Percentiles rank a stretch among this genome's conserved stretches.
Conservation (phyloP, 805 yeast genomes). For the Spathaspora boniae region DNA sequence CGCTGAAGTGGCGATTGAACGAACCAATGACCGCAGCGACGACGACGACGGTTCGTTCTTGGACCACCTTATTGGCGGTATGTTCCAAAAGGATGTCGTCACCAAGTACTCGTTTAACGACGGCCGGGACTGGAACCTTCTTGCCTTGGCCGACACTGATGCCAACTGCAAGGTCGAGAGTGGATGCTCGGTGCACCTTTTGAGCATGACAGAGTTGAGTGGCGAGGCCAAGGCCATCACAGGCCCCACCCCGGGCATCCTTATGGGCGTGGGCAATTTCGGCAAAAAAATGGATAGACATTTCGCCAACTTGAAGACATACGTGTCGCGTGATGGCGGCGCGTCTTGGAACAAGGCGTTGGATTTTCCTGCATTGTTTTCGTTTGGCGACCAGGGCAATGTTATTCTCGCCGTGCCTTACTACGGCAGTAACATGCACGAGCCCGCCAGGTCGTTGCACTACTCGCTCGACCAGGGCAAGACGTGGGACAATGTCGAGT, state of each 20-base stretch:
- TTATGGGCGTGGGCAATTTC: constrained; percentile 29
- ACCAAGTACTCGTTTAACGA: constrained; percentile 48
- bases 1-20: constrained; percentile 33
- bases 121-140: constrained; percentile 51
- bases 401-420: constrained; percentile 59
- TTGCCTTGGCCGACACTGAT: constrained; percentile 44
- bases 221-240: constrained; percentile 43
- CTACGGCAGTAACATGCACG: constrained; percentile 14
- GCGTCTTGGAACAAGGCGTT: constrained; percentile 59
- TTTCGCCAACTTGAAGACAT: constrained; percentile 40
- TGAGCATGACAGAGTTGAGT: constrained; percentile 27
- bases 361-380: constrained; percentile 49
- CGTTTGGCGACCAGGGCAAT: constrained; percentile 79
- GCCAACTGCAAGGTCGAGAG: constrained; percentile 37
- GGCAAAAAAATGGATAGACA: constrained; percentile 22
- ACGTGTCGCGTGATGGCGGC: constrained; percentile 75
- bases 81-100: constrained; percentile 14
- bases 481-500: constrained; percentile 52
- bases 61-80: constrained; percentile 23
- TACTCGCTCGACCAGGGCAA: constrained; percentile 75
- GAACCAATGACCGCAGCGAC: constrained; percentile 14
- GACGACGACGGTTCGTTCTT: constrained; percentile 19
- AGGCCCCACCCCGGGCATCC: constrained; percentile 54
- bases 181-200: constrained; percentile 48
- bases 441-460: constrained; percentile 24